Conservation (phyloP, 2,329 filamentous ascomycete species). For the Pseudogymnoascus sp. region DNA sequence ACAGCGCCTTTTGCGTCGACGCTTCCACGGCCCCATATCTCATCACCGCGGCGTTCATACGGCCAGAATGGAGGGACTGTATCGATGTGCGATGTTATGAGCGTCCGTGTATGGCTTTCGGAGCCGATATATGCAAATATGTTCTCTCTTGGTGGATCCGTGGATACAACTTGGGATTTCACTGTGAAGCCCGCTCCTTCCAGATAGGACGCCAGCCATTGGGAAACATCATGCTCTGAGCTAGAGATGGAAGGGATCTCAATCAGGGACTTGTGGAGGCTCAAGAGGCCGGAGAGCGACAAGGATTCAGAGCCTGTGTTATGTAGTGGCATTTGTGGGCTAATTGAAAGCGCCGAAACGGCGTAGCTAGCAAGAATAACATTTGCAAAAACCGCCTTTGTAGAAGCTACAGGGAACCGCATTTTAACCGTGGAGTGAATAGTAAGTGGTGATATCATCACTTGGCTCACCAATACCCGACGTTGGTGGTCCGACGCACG, state of each 20-base stretch:
- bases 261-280: conserved; percentile 54
- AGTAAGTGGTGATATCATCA: not conserved
- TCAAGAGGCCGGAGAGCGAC: conserved; percentile 38
- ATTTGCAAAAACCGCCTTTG: not conserved
- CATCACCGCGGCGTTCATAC: conserved; percentile 31
- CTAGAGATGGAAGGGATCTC: conserved; percentile 53
- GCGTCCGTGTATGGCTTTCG: conserved; percentile 39
- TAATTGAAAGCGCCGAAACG: conserved; percentile 15
- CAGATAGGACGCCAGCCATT: conserved; percentile 51
- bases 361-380: conserved; percentile 17
- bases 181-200: conserved; percentile 50
- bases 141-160: conserved; percentile 37
- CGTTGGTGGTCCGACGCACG: not conserved
- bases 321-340: conserved; percentile 15
- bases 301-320: conserved; percentile 15
- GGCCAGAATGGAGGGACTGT: conserved; percentile 44
- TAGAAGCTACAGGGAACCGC: not conserved
- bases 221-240: conserved; percentile 50
- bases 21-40: conserved; percentile 63
- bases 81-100: conserved; percentile 59
- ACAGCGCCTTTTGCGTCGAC: conserved; percentile 65
- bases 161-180: conserved; percentile 43
- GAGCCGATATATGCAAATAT: conserved; percentile 50
- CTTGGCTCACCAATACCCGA: not conserved
- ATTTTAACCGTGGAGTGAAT: conserved; percentile 1